Base-by-base conservation (phyloP, 1,284 basidiomycete genomes). In the Xerocomus amazonicus region DNA sequence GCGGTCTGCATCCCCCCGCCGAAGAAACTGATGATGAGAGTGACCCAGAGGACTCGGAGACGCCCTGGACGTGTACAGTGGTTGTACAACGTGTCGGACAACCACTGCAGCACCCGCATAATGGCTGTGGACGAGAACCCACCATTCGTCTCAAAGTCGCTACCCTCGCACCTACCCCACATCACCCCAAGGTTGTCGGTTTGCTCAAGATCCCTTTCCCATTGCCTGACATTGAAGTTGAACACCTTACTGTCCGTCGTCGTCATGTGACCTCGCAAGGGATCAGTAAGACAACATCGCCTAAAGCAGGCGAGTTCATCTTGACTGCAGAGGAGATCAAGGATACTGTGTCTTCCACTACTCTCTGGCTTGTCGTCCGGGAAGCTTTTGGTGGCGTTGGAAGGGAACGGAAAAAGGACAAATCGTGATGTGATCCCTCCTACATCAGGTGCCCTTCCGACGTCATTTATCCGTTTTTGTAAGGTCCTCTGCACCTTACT, bases 31-130 rank as follows among this genome's bases (percentile, higher is more conserved):
- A 74, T 1, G 79, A 84, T 16, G 85, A 92, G 45, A 90, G 87
- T 52, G 94, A 97, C 59, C 91, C 93, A 0, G 95, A 98, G 67
- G 95, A 98, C 67, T 91, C 87, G 40, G 95, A 97, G 70, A 93
- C 91, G 27, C 91, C 94, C 0, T 99, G 95, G 95, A 81, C 84
- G 37, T 98, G 95, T 65, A 81, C 79, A 19, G 72, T 90, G 56
- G 77, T 83, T 56, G 70, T 85, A 31, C 74, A 76, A 27, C 68
- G 76, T 29, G 66, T 48, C 23, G 55, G 43, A 29, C 55, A 53
- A 26, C 4, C 29, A 32, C n/a, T 39, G 12, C 51, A 27, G 12
- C 27, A 33, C 23, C 51, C 43, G 19, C 53, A 45, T 35, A 52
- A 45, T 0, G 43, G 37, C 37, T 6, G 43, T 4, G 36, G 31